These are phyloP conservation scores for Prinsepia uniflora DNA, from an alignment of 306 rosid species.

Conservation along the genomic window DNA sequence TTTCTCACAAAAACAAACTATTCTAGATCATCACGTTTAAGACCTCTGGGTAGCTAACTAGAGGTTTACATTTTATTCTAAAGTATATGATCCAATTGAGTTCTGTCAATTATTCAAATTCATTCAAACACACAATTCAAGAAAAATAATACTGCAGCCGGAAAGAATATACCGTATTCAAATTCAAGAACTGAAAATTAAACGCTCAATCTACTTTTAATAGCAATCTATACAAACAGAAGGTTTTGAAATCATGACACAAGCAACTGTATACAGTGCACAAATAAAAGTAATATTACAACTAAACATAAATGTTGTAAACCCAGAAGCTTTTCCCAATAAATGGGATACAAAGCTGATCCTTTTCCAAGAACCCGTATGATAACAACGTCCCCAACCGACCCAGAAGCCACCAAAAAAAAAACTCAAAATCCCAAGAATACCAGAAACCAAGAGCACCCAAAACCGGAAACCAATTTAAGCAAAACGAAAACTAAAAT, in stretches of 20 bases:
- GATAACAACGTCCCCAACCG: not conserved
- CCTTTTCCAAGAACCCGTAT: not conserved
- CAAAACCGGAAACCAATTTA: not conserved
- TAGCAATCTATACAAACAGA: too few species aligned
- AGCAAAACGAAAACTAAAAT: not conserved
- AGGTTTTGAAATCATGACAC: not conserved
- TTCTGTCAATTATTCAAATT: not conserved
- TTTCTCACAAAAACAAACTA: not conserved
- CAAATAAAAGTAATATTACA: not conserved
- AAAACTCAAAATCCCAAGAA: not conserved
- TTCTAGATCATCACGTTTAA: not conserved
- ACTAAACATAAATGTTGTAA: not conserved
- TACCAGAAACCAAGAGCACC: not conserved
- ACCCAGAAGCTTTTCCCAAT: not conserved
- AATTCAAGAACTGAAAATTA: not conserved
- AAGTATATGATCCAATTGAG: not conserved
- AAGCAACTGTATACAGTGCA: not conserved
- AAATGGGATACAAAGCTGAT: not conserved
- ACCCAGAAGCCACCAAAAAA: not conserved
- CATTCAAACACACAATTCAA: not conserved
- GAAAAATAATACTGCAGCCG: not conserved
- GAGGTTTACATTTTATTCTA: not conserved
- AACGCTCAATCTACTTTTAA: not conserved
- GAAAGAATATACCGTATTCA: not conserved
- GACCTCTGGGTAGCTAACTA: not conserved